phyloP scores from a whole-genome alignment of 108 stramenopile species.

The Mediolabrus comicus region DNA sequence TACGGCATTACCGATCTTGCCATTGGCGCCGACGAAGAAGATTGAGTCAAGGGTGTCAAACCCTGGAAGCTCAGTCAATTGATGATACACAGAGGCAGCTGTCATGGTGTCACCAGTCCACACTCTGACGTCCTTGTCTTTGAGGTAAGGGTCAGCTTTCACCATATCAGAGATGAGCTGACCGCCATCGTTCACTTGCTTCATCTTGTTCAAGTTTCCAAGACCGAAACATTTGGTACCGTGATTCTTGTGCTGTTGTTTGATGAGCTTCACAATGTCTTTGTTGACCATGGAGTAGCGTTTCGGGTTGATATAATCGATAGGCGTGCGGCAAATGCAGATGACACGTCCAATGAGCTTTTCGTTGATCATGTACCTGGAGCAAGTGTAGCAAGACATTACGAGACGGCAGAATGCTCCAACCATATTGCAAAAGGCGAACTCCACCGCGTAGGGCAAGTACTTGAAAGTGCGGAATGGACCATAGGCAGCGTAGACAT shows the following conservation, averaged over 20 bases:
- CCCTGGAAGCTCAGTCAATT: slow-evolving; percentile 56
- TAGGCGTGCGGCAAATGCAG: slow-evolving; percentile 60
- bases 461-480: slow-evolving; percentile 52
- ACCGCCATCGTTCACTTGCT: slow-evolving; percentile 75
- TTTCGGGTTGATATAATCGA: slow-evolving; percentile 58
- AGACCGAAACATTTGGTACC: slow-evolving; percentile 66
- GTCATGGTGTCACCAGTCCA: slow-evolving; percentile 81
- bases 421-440: slow-evolving; percentile 48
- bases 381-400: slow-evolving; percentile 52
- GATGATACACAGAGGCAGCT: slow-evolving; percentile 64
- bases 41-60: slow-evolving; percentile 51
- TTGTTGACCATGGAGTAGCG: slow-evolving; percentile 54
- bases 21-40: slow-evolving; percentile 74
- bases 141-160: slow-evolving; percentile 55
- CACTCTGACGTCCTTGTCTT: slow-evolving; percentile 64
- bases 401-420: slow-evolving; percentile 41
- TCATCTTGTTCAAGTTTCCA: slow-evolving; percentile 79
- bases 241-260: slow-evolving; percentile 43
- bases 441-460: slow-evolving; percentile 57
- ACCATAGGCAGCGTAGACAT: slow-evolving; percentile 59
- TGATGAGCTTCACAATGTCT: slow-evolving; percentile 63
- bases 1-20: slow-evolving; percentile 71
- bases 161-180: slow-evolving; percentile 63
- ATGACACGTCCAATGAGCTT: slow-evolving; percentile 63
- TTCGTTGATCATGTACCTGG: slow-evolving; percentile 60